These are phyloP conservation scores for Paramecium tetraurelia DNA, from an alignment of 73 alveolate species.

Conservation along the genomic window DNA sequence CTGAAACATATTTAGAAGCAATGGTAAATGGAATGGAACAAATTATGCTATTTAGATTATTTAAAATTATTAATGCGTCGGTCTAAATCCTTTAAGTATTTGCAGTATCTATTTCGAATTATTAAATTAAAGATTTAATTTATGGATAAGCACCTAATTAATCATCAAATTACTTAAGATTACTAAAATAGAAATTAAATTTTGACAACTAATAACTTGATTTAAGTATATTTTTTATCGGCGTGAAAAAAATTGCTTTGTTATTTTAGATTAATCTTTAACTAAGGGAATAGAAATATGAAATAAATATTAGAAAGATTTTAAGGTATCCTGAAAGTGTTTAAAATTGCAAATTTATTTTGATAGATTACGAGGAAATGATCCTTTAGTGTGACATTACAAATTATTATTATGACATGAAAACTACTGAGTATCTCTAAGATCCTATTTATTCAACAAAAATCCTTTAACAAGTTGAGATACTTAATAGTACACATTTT, in stretches of 20 bases:
- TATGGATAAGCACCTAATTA: too few relatives aligned
- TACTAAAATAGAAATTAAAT: background rate
- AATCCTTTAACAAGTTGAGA: background rate
- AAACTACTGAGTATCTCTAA: background rate
- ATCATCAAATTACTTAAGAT: background rate
- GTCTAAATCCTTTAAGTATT: background rate
- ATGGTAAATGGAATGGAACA: too few relatives aligned
- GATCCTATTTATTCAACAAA: background rate
- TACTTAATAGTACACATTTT: background rate
- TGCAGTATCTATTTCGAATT: background rate
- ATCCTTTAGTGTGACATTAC: background rate
- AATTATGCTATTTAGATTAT: background rate
- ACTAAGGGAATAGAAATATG: background rate
- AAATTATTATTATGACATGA: background rate
- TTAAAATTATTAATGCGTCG: background rate
- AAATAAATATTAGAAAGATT: background rate
- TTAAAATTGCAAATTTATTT: background rate
- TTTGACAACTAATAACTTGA: background rate
- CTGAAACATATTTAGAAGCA: background rate
- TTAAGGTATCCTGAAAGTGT: background rate
- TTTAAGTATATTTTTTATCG: background rate
- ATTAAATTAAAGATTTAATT: background rate
- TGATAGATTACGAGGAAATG: background rate
- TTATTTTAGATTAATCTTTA: background rate
- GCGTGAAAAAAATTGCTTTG: background rate